These are phyloP conservation scores for Blepharisma stoltei DNA, from an alignment of 73 alveolate species.

Conservation along the genomic window DNA sequence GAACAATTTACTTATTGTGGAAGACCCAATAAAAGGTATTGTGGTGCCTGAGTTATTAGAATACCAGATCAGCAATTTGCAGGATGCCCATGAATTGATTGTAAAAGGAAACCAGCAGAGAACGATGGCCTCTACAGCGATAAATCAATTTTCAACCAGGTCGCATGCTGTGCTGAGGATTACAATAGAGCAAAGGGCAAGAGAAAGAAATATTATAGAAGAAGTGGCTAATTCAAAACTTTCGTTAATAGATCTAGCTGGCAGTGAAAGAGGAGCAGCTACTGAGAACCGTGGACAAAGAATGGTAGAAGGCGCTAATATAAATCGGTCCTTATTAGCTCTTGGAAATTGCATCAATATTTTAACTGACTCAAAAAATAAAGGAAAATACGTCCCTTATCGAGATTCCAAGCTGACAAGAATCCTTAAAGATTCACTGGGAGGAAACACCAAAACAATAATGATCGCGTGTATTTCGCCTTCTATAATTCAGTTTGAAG, in stretches of 20 bases:
- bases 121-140: slow-evolving; percentile 79
- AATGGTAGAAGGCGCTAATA: slow-evolving; percentile 88
- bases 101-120: slow-evolving; percentile 77
- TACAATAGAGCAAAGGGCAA: slow-evolving; percentile 40
- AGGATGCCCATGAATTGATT: slow-evolving; percentile 64
- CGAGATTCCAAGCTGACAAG: slow-evolving; percentile 94
- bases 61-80: slow-evolving; percentile 56
- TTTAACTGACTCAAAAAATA: slow-evolving; percentile 60
- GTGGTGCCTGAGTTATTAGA: slow-evolving; percentile 69
- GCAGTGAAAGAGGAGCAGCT: slow-evolving; percentile 86
- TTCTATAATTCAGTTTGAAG: slow-evolving; percentile 71
- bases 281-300: slow-evolving; percentile 65
- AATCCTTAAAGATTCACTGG: slow-evolving; percentile 86
- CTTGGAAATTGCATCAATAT: slow-evolving; percentile 91
- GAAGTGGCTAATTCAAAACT: slow-evolving; percentile 50
- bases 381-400: slow-evolving; percentile 87
- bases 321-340: slow-evolving; percentile 89
- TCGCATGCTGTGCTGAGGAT: slow-evolving; percentile 87
- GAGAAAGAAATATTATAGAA: slow-evolving; percentile 33
- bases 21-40: slow-evolving; percentile 74
- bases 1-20: slow-evolving; percentile 57
- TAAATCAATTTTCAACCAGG: slow-evolving; percentile 77
- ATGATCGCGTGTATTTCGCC: slow-evolving; percentile 94
- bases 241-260: slow-evolving; percentile 92
- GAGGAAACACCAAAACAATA: slow-evolving; percentile 91